Base-by-base conservation (phyloP, 169 alveolate genomes). In the Plasmodium malariae region DNA sequence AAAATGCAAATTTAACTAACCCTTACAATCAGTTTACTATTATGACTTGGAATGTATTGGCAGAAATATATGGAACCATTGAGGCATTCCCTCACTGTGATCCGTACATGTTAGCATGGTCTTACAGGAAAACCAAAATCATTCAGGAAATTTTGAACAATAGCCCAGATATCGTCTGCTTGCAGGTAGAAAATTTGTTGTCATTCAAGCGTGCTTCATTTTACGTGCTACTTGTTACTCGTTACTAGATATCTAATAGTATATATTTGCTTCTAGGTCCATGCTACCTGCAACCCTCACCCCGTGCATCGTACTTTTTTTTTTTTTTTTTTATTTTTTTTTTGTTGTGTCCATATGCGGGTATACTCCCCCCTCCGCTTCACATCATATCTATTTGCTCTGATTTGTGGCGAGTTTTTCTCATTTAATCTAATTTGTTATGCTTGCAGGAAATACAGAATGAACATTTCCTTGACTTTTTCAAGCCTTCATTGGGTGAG, bases 51-150 rank as follows among this genome's bases (percentile, higher is more conserved):
- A 93, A 92, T 65, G 86, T 93, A 14, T 65, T 93, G 55, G 96
- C 97, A 5, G 97, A 95, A 62, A 89, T 95, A 4, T 95, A 95
- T 57, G 96, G 96, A 48, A 95, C 96, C 1, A 90, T 91, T 24
- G 94, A 92, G 32, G 95, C 90, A 12, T 95, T 93, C 80, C 96
- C 97, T 19, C 95, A 95, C 71, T 95, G 97, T 54, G 96, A 93
- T 86, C 95, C 95, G 19, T 95, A 93, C 72, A 94, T 94, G 92
- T 70, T 95, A 9, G 92, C 96, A 30, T 95, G 97, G 97, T 87
- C 93, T 43, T 95, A 93, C 71, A 88, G 97, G 43, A 92, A 93
- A 63, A 93, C 94, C 28, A 85, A 94, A 74, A 95, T 95, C 37
- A 92, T 95, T 65, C 92, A 93, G 87, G 96, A 94, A 62, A 94